Percentiles rank a stretch among this genome's conserved stretches.
Evolutionary conservation across 2,329 filamentous ascomycete species (phyloP).

Genomic region (Hypoxylon sp.): DNA sequence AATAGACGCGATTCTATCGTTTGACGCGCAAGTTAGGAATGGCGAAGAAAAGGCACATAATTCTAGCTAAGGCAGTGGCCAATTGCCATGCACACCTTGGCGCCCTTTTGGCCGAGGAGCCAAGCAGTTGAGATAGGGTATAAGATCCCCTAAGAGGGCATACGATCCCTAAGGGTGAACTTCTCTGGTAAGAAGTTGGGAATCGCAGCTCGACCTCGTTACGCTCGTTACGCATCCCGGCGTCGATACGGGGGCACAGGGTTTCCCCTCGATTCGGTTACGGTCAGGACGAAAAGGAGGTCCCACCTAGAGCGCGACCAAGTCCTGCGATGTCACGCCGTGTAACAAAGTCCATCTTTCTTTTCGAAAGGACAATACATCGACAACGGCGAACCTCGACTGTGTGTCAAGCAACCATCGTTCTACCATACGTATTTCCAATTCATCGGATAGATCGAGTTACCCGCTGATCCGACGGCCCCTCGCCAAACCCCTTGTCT

Average conservation of each 20-base stretch:
- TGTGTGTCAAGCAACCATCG: neutral
- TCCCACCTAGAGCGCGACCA: slow-evolving; percentile 8
- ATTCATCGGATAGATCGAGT: slow-evolving; percentile 7
- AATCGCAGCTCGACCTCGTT: neutral
- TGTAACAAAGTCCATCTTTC: neutral
- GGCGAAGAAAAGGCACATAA: neutral
- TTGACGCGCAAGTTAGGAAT: neutral
- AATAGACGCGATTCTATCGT: slow-evolving; percentile 9
- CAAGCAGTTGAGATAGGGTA: neutral
- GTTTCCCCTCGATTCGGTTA: slow-evolving; percentile 3
- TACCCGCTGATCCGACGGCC: too few relatives aligned
- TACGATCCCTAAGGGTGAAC: too few relatives aligned
- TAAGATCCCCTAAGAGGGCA: too few relatives aligned
- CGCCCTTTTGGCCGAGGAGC: neutral
- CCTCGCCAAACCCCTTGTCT: too few relatives aligned
- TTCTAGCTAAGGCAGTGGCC: neutral
- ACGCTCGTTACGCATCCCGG: neutral
- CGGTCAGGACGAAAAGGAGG: neutral
- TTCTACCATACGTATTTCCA: neutral
- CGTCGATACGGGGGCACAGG: neutral
- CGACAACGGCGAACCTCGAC: neutral
- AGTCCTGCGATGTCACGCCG: slow-evolving; percentile 14
- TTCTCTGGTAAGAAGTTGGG: neutral
- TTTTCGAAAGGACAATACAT: slow-evolving; percentile 20
- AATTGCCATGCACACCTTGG: neutral